Evolutionary conservation across 257 asterid species (phyloP).

Genomic region (Salvia splendens): DNA sequence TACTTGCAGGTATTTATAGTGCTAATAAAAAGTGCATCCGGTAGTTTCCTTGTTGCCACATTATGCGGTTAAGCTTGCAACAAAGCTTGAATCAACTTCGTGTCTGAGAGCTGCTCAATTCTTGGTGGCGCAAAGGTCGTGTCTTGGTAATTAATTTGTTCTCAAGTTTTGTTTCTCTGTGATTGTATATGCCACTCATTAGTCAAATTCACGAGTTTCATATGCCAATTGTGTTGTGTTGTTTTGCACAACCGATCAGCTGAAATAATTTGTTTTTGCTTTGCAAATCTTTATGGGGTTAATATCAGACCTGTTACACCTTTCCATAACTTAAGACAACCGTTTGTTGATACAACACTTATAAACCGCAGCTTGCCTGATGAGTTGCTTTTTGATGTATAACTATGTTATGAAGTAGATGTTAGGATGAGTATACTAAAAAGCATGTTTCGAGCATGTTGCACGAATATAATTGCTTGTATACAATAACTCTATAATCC

Average conservation of each 20-base stretch:
- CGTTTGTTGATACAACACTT: conserved; percentile 61
- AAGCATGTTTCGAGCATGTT: too few relatives aligned
- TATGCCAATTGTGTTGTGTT: neutral
- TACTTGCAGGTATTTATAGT: too few relatives aligned
- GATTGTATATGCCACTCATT: neutral
- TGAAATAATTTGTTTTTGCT: conserved; percentile 21
- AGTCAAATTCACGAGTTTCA: neutral
- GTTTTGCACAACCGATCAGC: neutral
- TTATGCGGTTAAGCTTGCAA: conserved; percentile 51
- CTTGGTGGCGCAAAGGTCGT: conserved; percentile 79
- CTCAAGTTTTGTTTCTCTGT: neutral
- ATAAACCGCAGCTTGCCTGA: conserved; percentile 82
- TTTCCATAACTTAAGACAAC: conserved; percentile 61
- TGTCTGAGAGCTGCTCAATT: conserved; percentile 70
- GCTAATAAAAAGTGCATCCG: too few relatives aligned
- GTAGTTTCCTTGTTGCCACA: conserved; percentile 46
- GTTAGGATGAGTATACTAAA: too few relatives aligned
- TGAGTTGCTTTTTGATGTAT: conserved; percentile 87
- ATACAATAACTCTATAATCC: too few relatives aligned
- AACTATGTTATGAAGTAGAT: conserved; percentile 9
- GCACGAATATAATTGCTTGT: too few relatives aligned
- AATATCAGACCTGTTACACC: conserved; percentile 87
- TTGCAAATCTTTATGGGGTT: conserved; percentile 83
- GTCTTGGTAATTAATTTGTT: conserved; percentile 68
- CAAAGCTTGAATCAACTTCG: conserved; percentile 78